phyloP scores from a whole-genome alignment of 805 yeast species.

The Candida palmyrensis region DNA sequence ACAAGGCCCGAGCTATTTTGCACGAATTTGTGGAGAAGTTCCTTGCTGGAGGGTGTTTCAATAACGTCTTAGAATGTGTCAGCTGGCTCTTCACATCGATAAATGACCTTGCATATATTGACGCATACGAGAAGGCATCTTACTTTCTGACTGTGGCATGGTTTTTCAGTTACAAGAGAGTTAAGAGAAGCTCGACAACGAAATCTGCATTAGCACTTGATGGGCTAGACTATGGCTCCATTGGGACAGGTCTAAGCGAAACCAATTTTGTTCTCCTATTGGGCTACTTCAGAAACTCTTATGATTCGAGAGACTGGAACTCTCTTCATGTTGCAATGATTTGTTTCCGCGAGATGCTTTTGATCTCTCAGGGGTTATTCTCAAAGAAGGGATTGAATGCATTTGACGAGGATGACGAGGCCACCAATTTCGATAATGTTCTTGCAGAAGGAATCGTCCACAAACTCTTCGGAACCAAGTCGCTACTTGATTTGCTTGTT shows the following conservation, averaged over 20 bases:
- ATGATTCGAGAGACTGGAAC: constrained; percentile 44
- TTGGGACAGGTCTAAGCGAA: constrained; percentile 56
- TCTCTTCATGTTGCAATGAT: constrained; percentile 67
- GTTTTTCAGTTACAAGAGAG: constrained; percentile 67
- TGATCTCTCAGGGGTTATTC: constrained; percentile 42
- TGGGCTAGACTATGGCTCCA: constrained; percentile 40
- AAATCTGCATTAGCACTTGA: no score
- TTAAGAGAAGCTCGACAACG: constrained; percentile 9
- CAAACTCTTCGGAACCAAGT: constrained; percentile 65
- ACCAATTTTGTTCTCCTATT: constrained; percentile 53
- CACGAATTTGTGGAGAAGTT: constrained; percentile 44
- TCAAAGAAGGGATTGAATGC: constrained; percentile 13
- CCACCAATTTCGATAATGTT: constrained; percentile 33
- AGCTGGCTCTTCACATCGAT: constrained; percentile 33
- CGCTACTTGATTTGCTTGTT: constrained; percentile 50
- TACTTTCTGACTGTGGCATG: constrained; percentile 64
- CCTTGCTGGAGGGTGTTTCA: constrained; percentile 72
- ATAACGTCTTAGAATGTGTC: constrained; percentile 52
- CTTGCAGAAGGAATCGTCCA: constrained; percentile 55
- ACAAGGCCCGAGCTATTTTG: constrained; percentile 26
- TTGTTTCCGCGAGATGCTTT: constrained; percentile 59
- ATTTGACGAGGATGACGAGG: constrained; percentile 36
- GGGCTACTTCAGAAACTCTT: constrained; percentile 39
- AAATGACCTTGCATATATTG: constrained; percentile 25
- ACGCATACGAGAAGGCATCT: constrained; percentile 32